Percentiles rank a stretch among this genome's conserved stretches.
Evolutionary conservation across 371 early-diverging fungal species (phyloP).

Genomic region (Syncephalastrum contaminatum): DNA sequence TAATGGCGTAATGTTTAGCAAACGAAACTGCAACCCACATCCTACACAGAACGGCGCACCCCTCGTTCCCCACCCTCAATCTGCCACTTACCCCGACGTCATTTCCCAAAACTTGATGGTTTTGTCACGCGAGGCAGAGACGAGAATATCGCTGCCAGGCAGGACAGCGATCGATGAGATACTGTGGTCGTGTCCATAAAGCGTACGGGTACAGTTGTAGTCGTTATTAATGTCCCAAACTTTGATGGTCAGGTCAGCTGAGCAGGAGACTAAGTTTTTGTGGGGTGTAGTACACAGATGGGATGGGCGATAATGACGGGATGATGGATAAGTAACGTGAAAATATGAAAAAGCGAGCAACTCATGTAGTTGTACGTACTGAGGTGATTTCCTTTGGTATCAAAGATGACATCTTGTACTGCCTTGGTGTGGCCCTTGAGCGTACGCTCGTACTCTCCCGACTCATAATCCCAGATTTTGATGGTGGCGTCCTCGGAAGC

Average conservation of each 20-base stretch:
- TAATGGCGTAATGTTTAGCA: slow-evolving; percentile 21
- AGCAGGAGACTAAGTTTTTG: slow-evolving; percentile 66
- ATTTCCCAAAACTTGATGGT: slow-evolving; percentile 90
- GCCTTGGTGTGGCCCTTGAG: slow-evolving; percentile 92
- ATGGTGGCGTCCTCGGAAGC: slow-evolving; percentile 89
- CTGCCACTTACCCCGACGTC: slow-evolving; percentile 60
- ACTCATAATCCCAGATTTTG: slow-evolving; percentile 88
- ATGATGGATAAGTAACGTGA: background rate
- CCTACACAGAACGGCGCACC: background rate
- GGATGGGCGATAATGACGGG: background rate
- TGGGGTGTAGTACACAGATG: too few species aligned
- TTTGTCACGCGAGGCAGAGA: slow-evolving; percentile 86
- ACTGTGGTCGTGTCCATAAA: slow-evolving; percentile 89
- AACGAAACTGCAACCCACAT: background rate
- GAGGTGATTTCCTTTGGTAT: slow-evolving; percentile 71
- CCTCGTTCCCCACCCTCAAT: background rate
- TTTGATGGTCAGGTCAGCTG: slow-evolving; percentile 85
- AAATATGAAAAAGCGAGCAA: background rate
- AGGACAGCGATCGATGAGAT: slow-evolving; percentile 76
- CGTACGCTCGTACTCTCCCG: slow-evolving; percentile 85
- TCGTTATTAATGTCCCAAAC: slow-evolving; percentile 85
- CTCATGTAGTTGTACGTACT: slow-evolving; percentile 32
- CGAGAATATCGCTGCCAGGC: slow-evolving; percentile 71
- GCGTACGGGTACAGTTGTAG: slow-evolving; percentile 79
- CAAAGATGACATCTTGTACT: slow-evolving; percentile 80